Evolutionary conservation across 2,329 filamentous ascomycete species (phyloP).

Genomic region (Sordariomycetes sp.): DNA sequence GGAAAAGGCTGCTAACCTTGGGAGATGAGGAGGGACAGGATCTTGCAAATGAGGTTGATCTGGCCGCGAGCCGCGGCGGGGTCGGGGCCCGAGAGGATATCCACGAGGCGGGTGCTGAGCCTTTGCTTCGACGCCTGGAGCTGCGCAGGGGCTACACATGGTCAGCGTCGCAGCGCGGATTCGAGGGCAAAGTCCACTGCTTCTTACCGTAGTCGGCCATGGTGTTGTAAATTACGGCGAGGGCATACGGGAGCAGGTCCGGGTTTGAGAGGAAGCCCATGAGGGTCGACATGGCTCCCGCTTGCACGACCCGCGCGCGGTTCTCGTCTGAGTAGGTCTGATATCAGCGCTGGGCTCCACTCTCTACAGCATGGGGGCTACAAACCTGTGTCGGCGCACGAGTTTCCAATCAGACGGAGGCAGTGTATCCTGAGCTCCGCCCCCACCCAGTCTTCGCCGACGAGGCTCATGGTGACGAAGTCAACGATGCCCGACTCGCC

Average conservation of each 20-base stretch:
- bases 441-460: slow-evolving; percentile 23
- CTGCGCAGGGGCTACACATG: slow-evolving; percentile 38
- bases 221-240: slow-evolving; percentile 50
- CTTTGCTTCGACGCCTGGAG: slow-evolving; percentile 35
- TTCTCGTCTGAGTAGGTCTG: slow-evolving; percentile 37
- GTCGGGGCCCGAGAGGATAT: slow-evolving; percentile 31
- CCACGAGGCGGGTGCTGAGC: slow-evolving; percentile 34
- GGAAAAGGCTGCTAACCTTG: background rate
- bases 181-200: background rate
- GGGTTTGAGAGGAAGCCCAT: slow-evolving; percentile 33
- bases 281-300: slow-evolving; percentile 31
- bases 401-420: slow-evolving; percentile 46
- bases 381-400: slow-evolving; percentile 45
- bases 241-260: slow-evolving; percentile 32
- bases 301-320: slow-evolving; percentile 37
- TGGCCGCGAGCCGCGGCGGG: slow-evolving; percentile 26
- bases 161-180: background rate
- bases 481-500: slow-evolving; percentile 44
- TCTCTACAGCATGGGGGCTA: background rate
- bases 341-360: background rate
- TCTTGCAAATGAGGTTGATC: slow-evolving; percentile 40
- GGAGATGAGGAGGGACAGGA: slow-evolving; percentile 33
- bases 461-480: slow-evolving; percentile 34
- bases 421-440: slow-evolving; percentile 36
- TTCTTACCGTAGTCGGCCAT: slow-evolving; percentile 45